Evolutionary conservation across 192 early-diverging fungal genomes (phyloP), one percentile per base, ranked within the genome.

Genomic region (Fimicolochytrium jonesii): DNA sequence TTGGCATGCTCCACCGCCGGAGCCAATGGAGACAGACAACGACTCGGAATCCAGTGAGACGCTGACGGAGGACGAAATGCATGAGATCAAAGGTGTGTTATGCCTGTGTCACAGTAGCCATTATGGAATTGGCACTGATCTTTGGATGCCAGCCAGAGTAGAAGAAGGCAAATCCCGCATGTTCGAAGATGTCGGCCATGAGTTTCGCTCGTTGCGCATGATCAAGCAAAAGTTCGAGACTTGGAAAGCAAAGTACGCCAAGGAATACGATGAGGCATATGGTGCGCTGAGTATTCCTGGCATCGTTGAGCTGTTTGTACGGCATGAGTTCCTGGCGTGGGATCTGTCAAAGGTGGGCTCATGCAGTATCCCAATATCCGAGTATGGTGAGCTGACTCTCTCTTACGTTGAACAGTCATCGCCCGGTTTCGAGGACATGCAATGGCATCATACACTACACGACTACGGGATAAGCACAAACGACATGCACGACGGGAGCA

Each of bases 141-240:
- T n/a, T n/a, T n/a, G n/a, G n/a, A n/a, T 22, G 15, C 23, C 46
- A 48, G 46, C 46, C 46, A 48, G 23, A 10, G 23, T 48, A 9
- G 11, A 10, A 22, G 46, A 48, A 7, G 46, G 53, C 34, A 30
- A 34, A 30, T 9, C n/a, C 9, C 46, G 45, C 49, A 11, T 71
- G 25, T 76, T 76, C 59, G 66, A 60, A 17, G 74, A 71, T 66
- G 66, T 46, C 6, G 41, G n/a, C 22, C 47, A 71, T 17, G 48
- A 69, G 28, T 76, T 66, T 33, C 63, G 62, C 13, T 60, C 64
- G 0, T n/a, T 76, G 4, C 28, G 13, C 25, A 6, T 35, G 11
- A 64, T 76, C 25, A 68, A 68, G 51, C 53, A 71, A 44, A 59
- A 58, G 9, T 65, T 76, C 33, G 56, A 71, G 26, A 44, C 26